Evolutionary conservation across 192 early-diverging fungal species (phyloP).

Genomic region (Geranomyces michiganensis): DNA sequence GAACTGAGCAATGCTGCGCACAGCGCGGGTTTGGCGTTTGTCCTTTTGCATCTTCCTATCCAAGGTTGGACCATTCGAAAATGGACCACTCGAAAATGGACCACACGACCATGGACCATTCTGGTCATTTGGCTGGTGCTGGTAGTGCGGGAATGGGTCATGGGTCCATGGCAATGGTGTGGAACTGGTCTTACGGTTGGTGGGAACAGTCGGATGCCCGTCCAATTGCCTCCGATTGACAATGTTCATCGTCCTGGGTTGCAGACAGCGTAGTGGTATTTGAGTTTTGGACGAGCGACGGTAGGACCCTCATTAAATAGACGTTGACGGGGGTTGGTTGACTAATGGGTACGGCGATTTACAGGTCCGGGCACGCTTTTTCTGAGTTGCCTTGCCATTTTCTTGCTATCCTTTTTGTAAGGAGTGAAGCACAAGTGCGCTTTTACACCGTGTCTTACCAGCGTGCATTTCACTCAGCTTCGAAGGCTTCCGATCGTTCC

Average conservation of each 20-base stretch:
- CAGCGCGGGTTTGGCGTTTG: too few relatives aligned
- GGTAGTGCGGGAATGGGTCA: background rate
- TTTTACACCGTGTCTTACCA: background rate
- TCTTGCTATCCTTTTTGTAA: background rate
- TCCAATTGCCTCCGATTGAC: background rate
- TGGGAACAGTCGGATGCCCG: background rate
- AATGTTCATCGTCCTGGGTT: background rate
- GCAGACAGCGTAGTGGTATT: background rate
- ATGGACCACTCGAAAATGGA: slow-evolving; percentile 9
- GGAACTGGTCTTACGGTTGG: slow-evolving; percentile 7
- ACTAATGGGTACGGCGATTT: too few relatives aligned
- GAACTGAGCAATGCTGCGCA: too few relatives aligned
- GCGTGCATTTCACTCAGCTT: background rate
- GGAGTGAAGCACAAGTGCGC: background rate
- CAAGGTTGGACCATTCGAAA: background rate
- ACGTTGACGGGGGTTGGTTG: background rate
- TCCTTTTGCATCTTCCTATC: too few relatives aligned
- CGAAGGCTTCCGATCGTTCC: slow-evolving; percentile 10
- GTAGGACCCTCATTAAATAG: background rate
- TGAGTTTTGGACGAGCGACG: background rate
- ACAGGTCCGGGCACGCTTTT: background rate
- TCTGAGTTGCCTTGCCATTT: background rate
- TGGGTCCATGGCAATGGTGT: slow-evolving; percentile 3
- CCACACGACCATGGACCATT: background rate
- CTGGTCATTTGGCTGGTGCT: background rate